Conservation (phyloP, 2,329 filamentous ascomycete species). For the Laburnicola sp. region DNA sequence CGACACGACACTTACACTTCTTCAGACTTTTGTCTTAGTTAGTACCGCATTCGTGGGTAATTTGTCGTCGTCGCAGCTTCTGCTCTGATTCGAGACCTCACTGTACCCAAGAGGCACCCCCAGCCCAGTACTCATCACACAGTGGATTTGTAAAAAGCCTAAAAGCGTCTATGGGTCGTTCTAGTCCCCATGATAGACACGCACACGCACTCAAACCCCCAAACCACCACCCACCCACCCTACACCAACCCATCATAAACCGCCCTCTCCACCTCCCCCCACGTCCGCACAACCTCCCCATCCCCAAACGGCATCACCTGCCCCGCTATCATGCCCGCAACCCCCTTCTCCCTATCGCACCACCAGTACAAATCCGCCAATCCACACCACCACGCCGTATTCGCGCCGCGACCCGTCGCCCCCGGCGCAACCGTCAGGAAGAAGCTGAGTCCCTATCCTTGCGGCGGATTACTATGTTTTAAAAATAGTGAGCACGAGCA, state of each 20-base stretch:
- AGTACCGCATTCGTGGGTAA: no score
- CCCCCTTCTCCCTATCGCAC: constrained; percentile 62
- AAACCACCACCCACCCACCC: neutral
- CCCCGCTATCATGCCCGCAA: constrained; percentile 48
- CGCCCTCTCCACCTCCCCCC: constrained; percentile 41
- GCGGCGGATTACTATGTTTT: constrained; percentile 50
- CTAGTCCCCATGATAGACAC: no score
- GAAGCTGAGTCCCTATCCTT: constrained; percentile 67
- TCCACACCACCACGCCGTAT: constrained; percentile 62
- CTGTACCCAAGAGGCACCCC: no score
- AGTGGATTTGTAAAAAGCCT: no score
- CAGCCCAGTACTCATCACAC: no score
- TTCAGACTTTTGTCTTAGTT: no score
- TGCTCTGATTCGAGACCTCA: no score
- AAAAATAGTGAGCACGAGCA: no score
- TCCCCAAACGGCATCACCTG: constrained; percentile 45
- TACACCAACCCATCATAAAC: constrained; percentile 42
- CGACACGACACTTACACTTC: no score
- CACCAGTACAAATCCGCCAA: constrained; percentile 66
- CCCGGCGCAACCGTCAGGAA: constrained; percentile 55
- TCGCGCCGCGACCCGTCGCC: constrained; percentile 55
- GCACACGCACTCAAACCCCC: neutral
- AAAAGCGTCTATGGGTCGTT: no score
- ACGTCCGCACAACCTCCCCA: constrained; percentile 36
- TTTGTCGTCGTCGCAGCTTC: no score